Percentiles rank a stretch among this genome's conserved stretches.
phyloP scores from a whole-genome alignment of 2,329 filamentous ascomycete genomes.

The Ceratocystis destructans region DNA sequence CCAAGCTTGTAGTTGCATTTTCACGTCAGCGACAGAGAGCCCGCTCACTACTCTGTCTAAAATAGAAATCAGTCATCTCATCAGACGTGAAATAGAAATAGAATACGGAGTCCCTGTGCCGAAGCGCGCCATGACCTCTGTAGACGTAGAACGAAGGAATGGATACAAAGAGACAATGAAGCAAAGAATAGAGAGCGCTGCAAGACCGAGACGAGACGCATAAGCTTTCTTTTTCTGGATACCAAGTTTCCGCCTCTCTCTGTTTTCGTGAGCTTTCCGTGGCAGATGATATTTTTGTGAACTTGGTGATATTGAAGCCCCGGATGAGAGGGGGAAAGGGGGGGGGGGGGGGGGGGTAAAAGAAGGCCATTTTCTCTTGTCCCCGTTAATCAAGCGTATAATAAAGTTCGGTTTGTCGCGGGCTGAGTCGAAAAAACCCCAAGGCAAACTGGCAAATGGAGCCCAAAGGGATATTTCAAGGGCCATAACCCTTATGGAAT shows the following conservation, averaged over 20 bases:
- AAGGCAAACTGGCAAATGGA: not conserved
- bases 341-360: not conserved
- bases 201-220: not conserved
- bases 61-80: not conserved
- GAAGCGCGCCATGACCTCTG: not conserved
- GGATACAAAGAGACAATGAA: not conserved
- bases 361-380: not conserved
- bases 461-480: too few relatives aligned
- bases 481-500: not conserved
- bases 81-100: not conserved
- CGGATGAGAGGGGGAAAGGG: not conserved
- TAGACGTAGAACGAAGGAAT: not conserved
- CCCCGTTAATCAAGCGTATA: not conserved
- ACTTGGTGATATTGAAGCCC: not conserved
- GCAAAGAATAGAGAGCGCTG: not conserved
- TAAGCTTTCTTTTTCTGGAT: not conserved
- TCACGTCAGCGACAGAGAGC: not conserved
- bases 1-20: slow-evolving; percentile 1
- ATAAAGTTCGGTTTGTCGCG: not conserved
- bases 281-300: not conserved
- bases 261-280: not conserved
- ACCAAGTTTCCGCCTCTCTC: not conserved
- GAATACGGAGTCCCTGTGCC: not conserved
- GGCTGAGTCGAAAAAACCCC: not conserved
- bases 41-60: not conserved